Evolutionary conservation across 129 eudicot species (phyloP).

Genomic region (Ambrosia trifida): DNA sequence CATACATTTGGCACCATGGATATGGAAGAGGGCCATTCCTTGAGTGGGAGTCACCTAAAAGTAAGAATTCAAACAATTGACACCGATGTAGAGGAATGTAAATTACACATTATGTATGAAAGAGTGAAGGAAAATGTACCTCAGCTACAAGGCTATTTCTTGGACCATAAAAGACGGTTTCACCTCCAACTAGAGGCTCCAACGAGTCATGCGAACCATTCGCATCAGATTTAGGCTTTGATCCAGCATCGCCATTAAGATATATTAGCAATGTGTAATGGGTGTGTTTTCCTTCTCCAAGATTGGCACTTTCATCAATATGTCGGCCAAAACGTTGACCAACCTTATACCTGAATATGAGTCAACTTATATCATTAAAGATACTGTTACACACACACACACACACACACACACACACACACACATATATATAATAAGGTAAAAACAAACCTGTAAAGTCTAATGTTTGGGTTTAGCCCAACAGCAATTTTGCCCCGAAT

Average conservation of each 20-base stretch:
- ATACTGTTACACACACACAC: too few relatives aligned
- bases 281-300: slow-evolving; percentile 84
- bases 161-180: slow-evolving; percentile 94
- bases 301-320: slow-evolving; percentile 90
- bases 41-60: slow-evolving; percentile 77
- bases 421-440: too few relatives aligned
- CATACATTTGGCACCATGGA: slow-evolving; percentile 96
- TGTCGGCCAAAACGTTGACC: slow-evolving; percentile 97
- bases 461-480: slow-evolving; percentile 87
- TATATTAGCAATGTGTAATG: slow-evolving; percentile 82
- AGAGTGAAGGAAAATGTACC: slow-evolving; percentile 36
- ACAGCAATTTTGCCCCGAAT: slow-evolving; percentile 88
- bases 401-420: too few relatives aligned
- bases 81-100: background rate
- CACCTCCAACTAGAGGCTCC: slow-evolving; percentile 86
- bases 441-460: slow-evolving; percentile 73
- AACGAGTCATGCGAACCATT: slow-evolving; percentile 31
- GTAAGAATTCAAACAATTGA: background rate
- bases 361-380: slow-evolving; percentile 5
- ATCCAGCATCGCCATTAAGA: slow-evolving; percentile 61
- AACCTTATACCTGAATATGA: slow-evolving; percentile 59
- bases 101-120: background rate
- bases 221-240: slow-evolving; percentile 42
- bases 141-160: slow-evolving; percentile 82
- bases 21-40: slow-evolving; percentile 95